phyloP scores from a whole-genome alignment of 495 filamentous ascomycete genomes.

The Glutinoglossum americanum region DNA sequence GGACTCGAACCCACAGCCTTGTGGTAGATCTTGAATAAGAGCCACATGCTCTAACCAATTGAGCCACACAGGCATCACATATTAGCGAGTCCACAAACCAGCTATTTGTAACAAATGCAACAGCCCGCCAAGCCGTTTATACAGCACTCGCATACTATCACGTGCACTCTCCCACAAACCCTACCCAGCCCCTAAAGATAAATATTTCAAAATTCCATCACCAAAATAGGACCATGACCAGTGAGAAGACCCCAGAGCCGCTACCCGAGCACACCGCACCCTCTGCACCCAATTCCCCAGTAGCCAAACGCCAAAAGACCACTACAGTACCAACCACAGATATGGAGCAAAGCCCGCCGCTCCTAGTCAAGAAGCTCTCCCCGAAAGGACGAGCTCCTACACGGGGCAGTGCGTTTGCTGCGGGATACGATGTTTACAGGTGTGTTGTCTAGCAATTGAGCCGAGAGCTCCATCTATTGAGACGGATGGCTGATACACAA shows the following conservation, averaged over 20 bases:
- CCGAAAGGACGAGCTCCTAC: slow-evolving; percentile 55
- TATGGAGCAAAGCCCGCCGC: slow-evolving; percentile 24
- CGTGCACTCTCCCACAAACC: background rate
- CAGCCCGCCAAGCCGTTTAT: background rate
- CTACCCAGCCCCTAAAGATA: too few species aligned
- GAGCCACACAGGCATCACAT: background rate
- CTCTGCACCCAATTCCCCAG: slow-evolving; percentile 2
- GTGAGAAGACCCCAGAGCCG: background rate
- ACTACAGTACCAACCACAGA: slow-evolving; percentile 9
- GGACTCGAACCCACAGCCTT: background rate
- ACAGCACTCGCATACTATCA: too few species aligned
- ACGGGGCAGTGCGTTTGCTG: slow-evolving; percentile 69
- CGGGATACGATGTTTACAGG: slow-evolving; percentile 76
- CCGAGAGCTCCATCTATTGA: background rate
- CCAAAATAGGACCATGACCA: too few species aligned
- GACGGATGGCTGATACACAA: background rate
- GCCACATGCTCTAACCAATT: background rate
- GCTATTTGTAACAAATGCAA: background rate
- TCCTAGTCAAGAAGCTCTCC: slow-evolving; percentile 74
- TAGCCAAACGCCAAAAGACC: slow-evolving; percentile 6
- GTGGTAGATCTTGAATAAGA: background rate
- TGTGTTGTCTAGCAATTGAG: slow-evolving; percentile 1
- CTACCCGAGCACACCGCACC: slow-evolving; percentile 2
- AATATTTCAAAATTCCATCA: too few species aligned
- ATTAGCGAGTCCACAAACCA: background rate